phyloP scores from a whole-genome alignment of 495 filamentous ascomycete species.

The Amniculicola lignicola region DNA sequence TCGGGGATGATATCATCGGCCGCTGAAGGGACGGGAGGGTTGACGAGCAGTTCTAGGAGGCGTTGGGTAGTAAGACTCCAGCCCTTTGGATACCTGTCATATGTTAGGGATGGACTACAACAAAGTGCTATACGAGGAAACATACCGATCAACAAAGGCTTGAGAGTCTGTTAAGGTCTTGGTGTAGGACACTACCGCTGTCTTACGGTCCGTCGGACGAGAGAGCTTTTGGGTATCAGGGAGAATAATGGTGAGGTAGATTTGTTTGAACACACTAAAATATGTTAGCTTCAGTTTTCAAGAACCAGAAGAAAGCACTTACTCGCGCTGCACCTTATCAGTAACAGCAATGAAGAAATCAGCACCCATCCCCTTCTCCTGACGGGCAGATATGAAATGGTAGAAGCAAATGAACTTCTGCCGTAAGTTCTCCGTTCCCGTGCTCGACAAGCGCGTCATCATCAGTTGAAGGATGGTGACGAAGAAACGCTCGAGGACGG shows the following conservation, averaged over 20 bases:
- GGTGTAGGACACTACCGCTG: constrained; percentile 84
- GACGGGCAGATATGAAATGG: constrained; percentile 77
- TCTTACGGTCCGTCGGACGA: constrained; percentile 85
- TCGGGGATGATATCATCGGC: constrained; percentile 76
- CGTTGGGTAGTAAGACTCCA: constrained; percentile 85
- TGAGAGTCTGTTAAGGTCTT: constrained; percentile 81
- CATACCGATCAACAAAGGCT: constrained; percentile 69
- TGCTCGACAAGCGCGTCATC: constrained; percentile 73
- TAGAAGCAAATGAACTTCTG: constrained; percentile 85
- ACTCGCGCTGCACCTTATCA: constrained; percentile 75
- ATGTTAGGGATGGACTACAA: too few species aligned
- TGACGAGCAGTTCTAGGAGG: constrained; percentile 81
- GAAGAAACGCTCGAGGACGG: constrained; percentile 74
- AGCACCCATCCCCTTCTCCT: constrained; percentile 73
- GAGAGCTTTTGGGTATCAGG: constrained; percentile 84
- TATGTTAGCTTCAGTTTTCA: too few species aligned
- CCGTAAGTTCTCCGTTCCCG: constrained; percentile 75
- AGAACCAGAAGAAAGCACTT: constrained; percentile 34
- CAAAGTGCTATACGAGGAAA: not conserved
- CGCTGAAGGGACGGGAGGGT: constrained; percentile 65
- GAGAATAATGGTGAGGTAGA: constrained; percentile 82
- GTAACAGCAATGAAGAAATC: constrained; percentile 82
- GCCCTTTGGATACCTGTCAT: constrained; percentile 63
- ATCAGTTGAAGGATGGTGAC: constrained; percentile 74
- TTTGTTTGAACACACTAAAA: constrained; percentile 67